Evolutionary conservation across 352 stramenopile species (phyloP), one percentile per base, ranked within the genome.

Genomic region (Thraustochytrium sp.): DNA sequence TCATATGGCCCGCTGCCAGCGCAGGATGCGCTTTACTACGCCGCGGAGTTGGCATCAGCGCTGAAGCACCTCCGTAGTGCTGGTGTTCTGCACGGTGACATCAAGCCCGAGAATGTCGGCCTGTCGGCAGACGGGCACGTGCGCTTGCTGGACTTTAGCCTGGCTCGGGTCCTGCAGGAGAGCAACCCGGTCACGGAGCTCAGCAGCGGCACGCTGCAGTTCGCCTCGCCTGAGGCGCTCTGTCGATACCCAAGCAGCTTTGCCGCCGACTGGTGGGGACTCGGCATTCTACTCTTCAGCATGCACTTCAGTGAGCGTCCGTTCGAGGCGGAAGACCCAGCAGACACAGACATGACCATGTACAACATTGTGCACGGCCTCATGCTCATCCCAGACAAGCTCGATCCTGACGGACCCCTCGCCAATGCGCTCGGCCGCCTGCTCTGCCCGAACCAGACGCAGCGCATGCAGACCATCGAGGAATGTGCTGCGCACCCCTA

Each of bases 41-140:
- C 65, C 49, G 72, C 72, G 16, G 72, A 80, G 54, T 37, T 80
- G 8, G 72, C 72, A 3, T 9, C 38, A 18, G 72, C 42, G 16
- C 64, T 80, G 16, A 18, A 5, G 21, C 31, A 40, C 51, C 31
- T 80, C 23, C 72, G 76, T 3, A 44, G 9, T 3, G 23, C 77
- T 3, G 31, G 26, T 13, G 40, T 68, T 21, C 42, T 80, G 1
- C 38, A 80, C 44, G 38, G 46, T 8, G 72, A 80, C 42, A 46
- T 80, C 49, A 80, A 80, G 54, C 72, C 72, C 5, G 72, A 80
- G 76, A 80, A 80, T 26, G 48, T 80, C 54, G 49, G 31, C 5
- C 29, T 80, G 23, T 76, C 49, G 18, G 72, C 26, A 1, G 11
- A 46, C 5, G 72, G 72, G 18, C 72, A 80, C 42, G 48, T 53